Percentiles rank a stretch among this genome's conserved stretches.
Conservation (phyloP, 306 rosid species). For the Purshia tridentata region DNA sequence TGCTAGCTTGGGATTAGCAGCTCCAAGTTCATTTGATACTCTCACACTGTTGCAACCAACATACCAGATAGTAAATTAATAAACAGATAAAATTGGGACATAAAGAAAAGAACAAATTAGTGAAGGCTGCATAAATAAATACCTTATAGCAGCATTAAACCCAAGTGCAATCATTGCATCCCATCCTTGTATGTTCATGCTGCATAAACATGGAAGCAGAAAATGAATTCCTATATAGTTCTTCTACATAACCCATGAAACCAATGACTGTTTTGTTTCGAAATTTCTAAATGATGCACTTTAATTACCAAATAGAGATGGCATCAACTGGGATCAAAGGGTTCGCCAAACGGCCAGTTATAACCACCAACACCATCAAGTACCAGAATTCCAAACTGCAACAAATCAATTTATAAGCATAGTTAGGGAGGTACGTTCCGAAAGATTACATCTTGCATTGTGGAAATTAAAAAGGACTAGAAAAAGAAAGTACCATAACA, state of each 20-base stretch:
- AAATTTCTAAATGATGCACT: not conserved
- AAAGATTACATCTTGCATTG: too few species aligned
- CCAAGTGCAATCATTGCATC: conserved; percentile 75
- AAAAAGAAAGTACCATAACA: conserved; percentile 62
- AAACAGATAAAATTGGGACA: not conserved
- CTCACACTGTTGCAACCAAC: conserved; percentile 58
- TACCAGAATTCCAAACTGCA: conserved; percentile 92
- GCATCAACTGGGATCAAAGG: conserved; percentile 72
- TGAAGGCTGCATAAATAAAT: conserved; percentile 3
- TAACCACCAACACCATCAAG: conserved; percentile 67
- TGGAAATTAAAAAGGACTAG: not conserved
- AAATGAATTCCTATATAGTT: too few species aligned
- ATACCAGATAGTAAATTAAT: not conserved
- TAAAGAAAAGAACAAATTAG: not conserved
- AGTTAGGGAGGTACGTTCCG: too few species aligned
- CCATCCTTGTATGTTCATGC: conserved; percentile 79
- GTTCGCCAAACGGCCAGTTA: conserved; percentile 59
- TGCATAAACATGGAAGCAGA: conserved; percentile 24
- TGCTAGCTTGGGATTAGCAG: conserved; percentile 54
- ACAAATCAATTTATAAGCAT: not conserved
- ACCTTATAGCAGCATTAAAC: conserved; percentile 83
- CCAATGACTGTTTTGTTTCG: not conserved
- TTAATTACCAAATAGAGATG: conserved; percentile 61
- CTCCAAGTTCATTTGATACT: conserved; percentile 85
- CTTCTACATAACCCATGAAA: too few species aligned